Base-by-base conservation (phyloP, 2,329 filamentous ascomycete species). In the Cladophialophora exuberans region DNA sequence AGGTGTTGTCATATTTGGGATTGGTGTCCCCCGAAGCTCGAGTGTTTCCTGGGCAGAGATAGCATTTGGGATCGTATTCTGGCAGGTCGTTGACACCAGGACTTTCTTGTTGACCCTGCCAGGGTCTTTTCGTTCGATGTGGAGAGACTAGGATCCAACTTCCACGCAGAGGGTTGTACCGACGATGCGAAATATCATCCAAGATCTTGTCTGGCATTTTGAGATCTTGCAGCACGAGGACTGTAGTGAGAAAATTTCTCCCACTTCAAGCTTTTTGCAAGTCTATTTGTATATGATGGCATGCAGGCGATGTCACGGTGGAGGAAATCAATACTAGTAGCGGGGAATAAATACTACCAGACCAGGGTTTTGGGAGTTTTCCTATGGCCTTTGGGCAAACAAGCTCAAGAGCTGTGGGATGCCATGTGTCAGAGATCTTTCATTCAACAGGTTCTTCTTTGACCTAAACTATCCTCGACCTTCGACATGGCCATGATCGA, bases 101-200 rank as follows among this genome's bases (percentile, higher is more conserved):
- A 7, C 78, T 80, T 72, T 94, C 89, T 71, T 94, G 85, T 63
- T 89, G 85, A 57, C 89, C 89, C 79, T 97, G 94, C 94, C 94
- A 99, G 67, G 94, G 94, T 62, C 94, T 83, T 82, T 97, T 97
- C 49, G 92, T 97, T 52, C 94, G 82, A 73, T 99, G 94, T 58
- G 94, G 94, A 13, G 94, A 97, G 11, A 99, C 94, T 31, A 99
- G 83, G 57, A 99, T 82, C 88, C 92, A 96, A 59, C 88, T 90
- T 59, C 90, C 91, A 62, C 89, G 87, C 59, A 99, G 80, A 49
- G 90, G 89, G 71, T 99, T 99, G 73, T 88, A 97, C 70, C 94
- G 87, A 66, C 94, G 83, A 71, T 99, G 94, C 36, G 94, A 96
- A 67, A 99, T 97, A 72, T 99, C 93, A 78, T 97, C 86, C 46